A percentile compares a stretch with the other conserved stretches of the same genome.
Conservation (phyloP, 75 land plant species). For the Picea glauca region DNA sequence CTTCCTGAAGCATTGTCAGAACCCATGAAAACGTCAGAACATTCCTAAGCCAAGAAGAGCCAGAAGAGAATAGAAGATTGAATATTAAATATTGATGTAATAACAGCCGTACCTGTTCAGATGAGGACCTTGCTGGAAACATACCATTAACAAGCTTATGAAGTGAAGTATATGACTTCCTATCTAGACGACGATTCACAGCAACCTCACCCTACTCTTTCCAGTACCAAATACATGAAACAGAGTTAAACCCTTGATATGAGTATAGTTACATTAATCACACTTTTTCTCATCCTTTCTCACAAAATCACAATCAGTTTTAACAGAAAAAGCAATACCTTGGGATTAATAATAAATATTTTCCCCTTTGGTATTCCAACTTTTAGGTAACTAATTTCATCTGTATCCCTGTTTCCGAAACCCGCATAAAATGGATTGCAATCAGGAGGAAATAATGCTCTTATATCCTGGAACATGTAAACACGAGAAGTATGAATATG, state of each 20-base stretch:
- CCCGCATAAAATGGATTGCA: slow-evolving; percentile 99
- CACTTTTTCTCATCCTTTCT: neutral
- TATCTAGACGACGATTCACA: slow-evolving; percentile 68
- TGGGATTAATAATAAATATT: slow-evolving; percentile 95
- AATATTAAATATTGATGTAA: neutral
- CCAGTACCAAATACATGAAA: neutral
- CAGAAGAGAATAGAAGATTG: neutral
- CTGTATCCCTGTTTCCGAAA: slow-evolving; percentile 97
- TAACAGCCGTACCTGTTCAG: slow-evolving; percentile 63
- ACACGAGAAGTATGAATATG: neutral
- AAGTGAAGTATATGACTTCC: slow-evolving; percentile 85
- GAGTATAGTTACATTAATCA: neutral
- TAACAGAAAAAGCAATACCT: slow-evolving; percentile 39
- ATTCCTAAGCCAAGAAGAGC: slow-evolving; percentile 1
- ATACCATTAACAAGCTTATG: slow-evolving; percentile 89
- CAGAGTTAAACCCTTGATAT: neutral
- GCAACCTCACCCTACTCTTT: slow-evolving; percentile 82
- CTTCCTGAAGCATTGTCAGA: slow-evolving; percentile 55
- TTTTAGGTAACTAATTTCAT: slow-evolving; percentile 97
- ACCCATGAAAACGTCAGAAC: neutral
- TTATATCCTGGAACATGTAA: slow-evolving; percentile 59
- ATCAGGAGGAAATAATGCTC: slow-evolving; percentile 78
- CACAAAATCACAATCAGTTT: neutral
- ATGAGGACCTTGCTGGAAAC: slow-evolving; percentile 75
- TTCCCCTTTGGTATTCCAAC: slow-evolving; percentile 98